Evolutionary conservation across 2,329 filamentous ascomycete genomes (phyloP).

Genomic region (Leptographium radiaticola): DNA sequence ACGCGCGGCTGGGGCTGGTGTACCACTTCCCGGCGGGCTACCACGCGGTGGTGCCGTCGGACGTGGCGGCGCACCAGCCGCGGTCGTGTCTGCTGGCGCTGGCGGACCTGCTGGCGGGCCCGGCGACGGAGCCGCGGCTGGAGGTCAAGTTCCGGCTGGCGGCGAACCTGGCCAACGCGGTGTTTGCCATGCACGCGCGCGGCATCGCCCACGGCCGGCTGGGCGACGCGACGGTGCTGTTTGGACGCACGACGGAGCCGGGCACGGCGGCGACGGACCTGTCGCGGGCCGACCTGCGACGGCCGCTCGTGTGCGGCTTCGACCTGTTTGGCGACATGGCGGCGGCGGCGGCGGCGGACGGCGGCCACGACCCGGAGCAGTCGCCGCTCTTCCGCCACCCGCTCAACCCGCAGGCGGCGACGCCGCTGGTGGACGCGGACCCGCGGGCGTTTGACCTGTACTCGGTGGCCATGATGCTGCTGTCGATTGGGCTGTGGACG

Average conservation of each 20-base stretch:
- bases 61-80: constrained; percentile 18
- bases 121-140: constrained; percentile 48
- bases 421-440: constrained; percentile 35
- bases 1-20: constrained; percentile 59
- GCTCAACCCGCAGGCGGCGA: constrained; percentile 41
- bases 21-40: constrained; percentile 60
- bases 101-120: constrained; percentile 35
- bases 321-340: constrained; percentile 52
- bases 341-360: constrained; percentile 21
- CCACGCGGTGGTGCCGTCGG: constrained; percentile 31
- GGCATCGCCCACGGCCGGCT: constrained; percentile 61
- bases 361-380: constrained; percentile 15
- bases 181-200: constrained; percentile 60
- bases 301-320: constrained; percentile 60
- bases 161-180: constrained; percentile 56
- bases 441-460: constrained; percentile 55
- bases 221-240: constrained; percentile 52
- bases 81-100: constrained; percentile 40
- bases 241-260: constrained; percentile 34
- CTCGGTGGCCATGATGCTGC: constrained; percentile 56
- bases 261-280: constrained; percentile 14
- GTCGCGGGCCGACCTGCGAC: constrained; percentile 44
- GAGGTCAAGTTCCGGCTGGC: constrained; percentile 68
- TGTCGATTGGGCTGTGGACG: constrained; percentile 67
- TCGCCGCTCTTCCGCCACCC: constrained; percentile 51